A percentile compares a stretch with the other conserved stretches of the same genome.
Conservation (phyloP, 2,329 filamentous ascomycete genomes). For the Hypoxylon sp. region DNA sequence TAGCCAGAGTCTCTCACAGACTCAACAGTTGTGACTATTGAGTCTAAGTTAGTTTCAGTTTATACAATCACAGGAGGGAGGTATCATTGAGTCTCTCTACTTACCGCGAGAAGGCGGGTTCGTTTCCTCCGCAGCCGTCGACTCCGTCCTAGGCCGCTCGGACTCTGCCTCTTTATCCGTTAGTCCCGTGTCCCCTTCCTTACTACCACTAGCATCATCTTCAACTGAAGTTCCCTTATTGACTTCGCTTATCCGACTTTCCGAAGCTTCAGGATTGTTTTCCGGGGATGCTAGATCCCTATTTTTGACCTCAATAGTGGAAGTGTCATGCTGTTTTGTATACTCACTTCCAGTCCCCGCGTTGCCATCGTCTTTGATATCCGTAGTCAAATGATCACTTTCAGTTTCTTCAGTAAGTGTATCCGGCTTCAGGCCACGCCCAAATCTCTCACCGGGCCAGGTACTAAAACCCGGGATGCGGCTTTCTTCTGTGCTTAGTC, state of each 20-base stretch:
- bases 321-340: background rate
- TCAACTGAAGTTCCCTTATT: background rate
- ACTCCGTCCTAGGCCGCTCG: background rate
- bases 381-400: background rate
- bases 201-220: background rate
- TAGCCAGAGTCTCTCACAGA: background rate
- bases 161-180: background rate
- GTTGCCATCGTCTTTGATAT: background rate
- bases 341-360: background rate
- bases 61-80: background rate
- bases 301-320: background rate
- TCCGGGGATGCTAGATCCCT: too few species aligned
- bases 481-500: background rate
- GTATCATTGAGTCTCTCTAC: background rate
- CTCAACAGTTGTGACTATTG: background rate
- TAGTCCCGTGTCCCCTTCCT: background rate
- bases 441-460: background rate
- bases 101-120: background rate
- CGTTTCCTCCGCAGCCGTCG: background rate
- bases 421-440: background rate
- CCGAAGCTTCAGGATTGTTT: background rate
- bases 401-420: background rate
- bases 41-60: background rate
- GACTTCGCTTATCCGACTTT: too few species aligned
- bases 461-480: background rate